Evolutionary conservation across 2,329 filamentous ascomycete species (phyloP).

Genomic region (Trichoderma endophyticum): DNA sequence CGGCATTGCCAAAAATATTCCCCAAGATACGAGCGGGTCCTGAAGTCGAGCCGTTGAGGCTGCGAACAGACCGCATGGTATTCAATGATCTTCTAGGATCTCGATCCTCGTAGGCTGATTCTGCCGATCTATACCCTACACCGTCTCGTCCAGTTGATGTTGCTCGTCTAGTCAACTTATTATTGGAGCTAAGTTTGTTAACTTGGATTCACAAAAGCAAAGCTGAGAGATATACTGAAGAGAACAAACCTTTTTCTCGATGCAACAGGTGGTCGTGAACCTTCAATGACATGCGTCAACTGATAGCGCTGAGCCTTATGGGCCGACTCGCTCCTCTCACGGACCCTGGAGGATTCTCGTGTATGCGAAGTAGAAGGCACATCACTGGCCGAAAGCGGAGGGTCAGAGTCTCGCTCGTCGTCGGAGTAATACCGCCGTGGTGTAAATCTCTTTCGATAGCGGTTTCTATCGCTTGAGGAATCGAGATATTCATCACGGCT

Average conservation of each 20-base stretch:
- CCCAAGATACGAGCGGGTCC: not conserved
- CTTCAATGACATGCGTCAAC: conserved; percentile 32
- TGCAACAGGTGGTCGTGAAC: conserved; percentile 34
- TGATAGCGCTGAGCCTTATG: conserved; percentile 28
- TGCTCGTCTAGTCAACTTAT: conserved; percentile 12
- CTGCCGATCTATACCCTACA: conserved; percentile 22
- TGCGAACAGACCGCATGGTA: conserved; percentile 21
- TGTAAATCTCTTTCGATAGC: conserved; percentile 17
- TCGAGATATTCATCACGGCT: conserved; percentile 30
- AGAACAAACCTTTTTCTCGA: conserved; percentile 30
- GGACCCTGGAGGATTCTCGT: conserved; percentile 29
- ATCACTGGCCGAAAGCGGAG: conserved; percentile 27
- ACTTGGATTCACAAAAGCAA: not conserved
- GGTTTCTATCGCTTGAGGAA: conserved; percentile 26
- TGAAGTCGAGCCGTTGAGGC: conserved; percentile 20
- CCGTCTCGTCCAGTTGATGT: not conserved
- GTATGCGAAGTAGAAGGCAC: conserved; percentile 27
- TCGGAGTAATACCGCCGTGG: conserved; percentile 20
- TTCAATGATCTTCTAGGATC: conserved; percentile 19
- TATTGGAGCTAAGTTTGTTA: conserved; percentile 14
- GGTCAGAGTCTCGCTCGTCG: conserved; percentile 23
- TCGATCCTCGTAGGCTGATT: conserved; percentile 19
- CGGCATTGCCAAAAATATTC: not conserved
- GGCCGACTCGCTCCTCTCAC: conserved; percentile 31
- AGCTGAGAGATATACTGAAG: not conserved